Base-by-base conservation (phyloP, 2,329 filamentous ascomycete genomes). In the Basipetospora chlamydospora region DNA sequence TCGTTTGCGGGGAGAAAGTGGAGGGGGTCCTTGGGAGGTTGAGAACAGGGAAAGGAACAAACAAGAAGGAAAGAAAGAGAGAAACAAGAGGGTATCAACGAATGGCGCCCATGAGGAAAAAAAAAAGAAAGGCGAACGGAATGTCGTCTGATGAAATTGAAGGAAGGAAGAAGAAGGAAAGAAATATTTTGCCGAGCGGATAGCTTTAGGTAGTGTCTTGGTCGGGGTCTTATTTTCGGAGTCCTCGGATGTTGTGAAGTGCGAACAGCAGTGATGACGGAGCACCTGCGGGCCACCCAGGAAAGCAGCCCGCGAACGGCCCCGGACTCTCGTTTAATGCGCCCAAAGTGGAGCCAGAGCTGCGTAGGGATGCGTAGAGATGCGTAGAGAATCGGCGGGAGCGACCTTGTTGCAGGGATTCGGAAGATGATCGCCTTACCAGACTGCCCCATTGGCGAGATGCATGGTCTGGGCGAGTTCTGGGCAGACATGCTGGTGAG, bases 31-130 rank as follows among this genome's bases (percentile, higher is more conserved):
- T n/a, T n/a, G n/a, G n/a, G n/a, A n/a, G 36, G 25, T 28, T 21
- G 21, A 23, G 33, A 28, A 33, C 13, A 26, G 23, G 23, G 15
- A 44, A 39, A 30, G 41, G 20, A 47, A 46, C 33, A 38, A 46
- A 41, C 30, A 40, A 44, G 39, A 33, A 35, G 29, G 37, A 33
- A 26, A 22, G 13, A 28, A 20, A 26, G 38, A 17, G 22, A 28
- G 32, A 28, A 17, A 37, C 33, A 28, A 22, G 34, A 13, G 34
- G 22, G 23, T n/a, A 18, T 23, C 25, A 32, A 31, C 31, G 25
- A 18, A 18, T 26, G 26, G 17, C 33, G 23, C 22, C 25, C 22
- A 35, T 35, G 25, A 23, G 22, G 26, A 35, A 28, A 34, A 7
- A 7, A 5, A 4, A 31, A 20, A 20, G 20, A 34, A 22, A 15